Evolutionary conservation across 768 basidiomycete species (phyloP).

Genomic region (Nidularia pulvinata): DNA sequence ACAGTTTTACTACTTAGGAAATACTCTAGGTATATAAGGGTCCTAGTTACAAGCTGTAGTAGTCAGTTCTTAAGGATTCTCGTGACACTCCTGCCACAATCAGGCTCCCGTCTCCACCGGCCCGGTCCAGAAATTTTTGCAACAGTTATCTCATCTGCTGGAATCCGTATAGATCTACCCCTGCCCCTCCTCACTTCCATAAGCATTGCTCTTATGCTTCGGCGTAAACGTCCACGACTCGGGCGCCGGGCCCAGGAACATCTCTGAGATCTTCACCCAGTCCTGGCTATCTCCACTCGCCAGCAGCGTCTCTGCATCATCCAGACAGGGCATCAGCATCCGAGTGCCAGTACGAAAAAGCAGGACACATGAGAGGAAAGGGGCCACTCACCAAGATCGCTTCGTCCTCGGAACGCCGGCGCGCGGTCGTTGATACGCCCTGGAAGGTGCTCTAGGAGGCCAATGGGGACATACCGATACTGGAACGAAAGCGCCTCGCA

Average conservation of each 20-base stretch:
- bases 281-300: conserved; percentile 79
- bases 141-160: too few species aligned
- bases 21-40: too few species aligned
- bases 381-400: conserved; percentile 74
- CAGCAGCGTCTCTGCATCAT: conserved; percentile 70
- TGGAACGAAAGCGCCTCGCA: conserved; percentile 97
- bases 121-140: too few species aligned
- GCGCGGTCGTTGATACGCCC: conserved; percentile 88
- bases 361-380: background rate
- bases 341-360: too few species aligned
- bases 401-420: conserved; percentile 83
- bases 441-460: conserved; percentile 83
- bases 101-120: too few species aligned
- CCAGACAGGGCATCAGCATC: too few species aligned
- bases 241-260: conserved; percentile 90
- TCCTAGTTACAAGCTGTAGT: too few species aligned
- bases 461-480: conserved; percentile 94
- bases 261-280: conserved; percentile 94
- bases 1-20: too few species aligned
- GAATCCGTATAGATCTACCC: conserved; percentile 19
- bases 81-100: too few species aligned
- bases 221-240: conserved; percentile 86
- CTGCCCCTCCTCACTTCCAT: conserved; percentile 63
- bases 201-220: conserved; percentile 93
- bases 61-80: too few species aligned